Conservation (phyloP, 306 rosid genomes). For the Leucaena leucocephala region DNA sequence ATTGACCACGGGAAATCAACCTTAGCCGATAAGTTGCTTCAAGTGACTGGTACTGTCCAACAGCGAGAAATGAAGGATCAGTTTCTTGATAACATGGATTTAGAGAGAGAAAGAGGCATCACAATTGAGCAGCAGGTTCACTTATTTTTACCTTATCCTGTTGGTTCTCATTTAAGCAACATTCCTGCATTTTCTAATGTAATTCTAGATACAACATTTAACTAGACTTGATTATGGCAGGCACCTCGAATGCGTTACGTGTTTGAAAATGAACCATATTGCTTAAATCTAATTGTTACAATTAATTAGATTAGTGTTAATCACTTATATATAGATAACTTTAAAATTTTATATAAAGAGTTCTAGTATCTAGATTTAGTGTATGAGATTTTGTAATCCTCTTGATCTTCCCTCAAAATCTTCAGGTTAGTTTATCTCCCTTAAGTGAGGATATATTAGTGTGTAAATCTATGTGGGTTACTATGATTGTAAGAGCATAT, state of each 20-base stretch:
- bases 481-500: too few relatives aligned
- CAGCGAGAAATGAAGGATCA: slow-evolving; percentile 95
- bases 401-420: too few relatives aligned
- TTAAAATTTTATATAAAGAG: too few relatives aligned
- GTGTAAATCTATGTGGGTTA: too few relatives aligned
- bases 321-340: too few relatives aligned
- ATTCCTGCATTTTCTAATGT: neutral
- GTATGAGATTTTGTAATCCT: too few relatives aligned
- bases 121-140: slow-evolving; percentile 84
- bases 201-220: slow-evolving; percentile 29
- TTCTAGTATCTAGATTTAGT: too few relatives aligned
- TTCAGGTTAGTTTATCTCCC: too few relatives aligned
- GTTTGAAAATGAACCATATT: slow-evolving; percentile 59
- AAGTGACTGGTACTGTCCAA: slow-evolving; percentile 84
- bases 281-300: slow-evolving; percentile 82
- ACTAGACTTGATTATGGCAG: slow-evolving; percentile 49
- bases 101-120: slow-evolving; percentile 94
- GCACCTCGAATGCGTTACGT: slow-evolving; percentile 92
- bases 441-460: too few relatives aligned
- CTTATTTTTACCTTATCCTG: neutral
- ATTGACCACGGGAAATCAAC: slow-evolving; percentile 95
- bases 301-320: too few relatives aligned
- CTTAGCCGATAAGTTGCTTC: slow-evolving; percentile 85
- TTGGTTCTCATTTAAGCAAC: neutral
- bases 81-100: slow-evolving; percentile 98